These are phyloP conservation scores for Lolium perenne DNA, from an alignment of 176 grass and related monocot genomes.

Conservation along the genomic window DNA sequence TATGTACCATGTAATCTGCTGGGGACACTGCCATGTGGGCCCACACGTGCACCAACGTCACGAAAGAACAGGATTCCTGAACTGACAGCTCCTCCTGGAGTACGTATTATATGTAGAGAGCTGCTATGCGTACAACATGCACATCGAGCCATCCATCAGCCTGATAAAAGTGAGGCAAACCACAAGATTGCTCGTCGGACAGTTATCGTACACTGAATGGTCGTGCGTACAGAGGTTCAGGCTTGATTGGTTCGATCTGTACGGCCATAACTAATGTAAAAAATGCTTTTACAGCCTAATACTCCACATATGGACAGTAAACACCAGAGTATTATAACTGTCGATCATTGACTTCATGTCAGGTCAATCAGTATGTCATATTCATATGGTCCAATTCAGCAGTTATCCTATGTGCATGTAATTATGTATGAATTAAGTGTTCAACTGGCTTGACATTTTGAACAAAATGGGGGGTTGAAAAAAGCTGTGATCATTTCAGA, in stretches of 20 bases:
- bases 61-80: neutral
- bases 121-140: too few relatives aligned
- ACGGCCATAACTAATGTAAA: neutral
- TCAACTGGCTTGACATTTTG: neutral
- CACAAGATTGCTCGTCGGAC: too few relatives aligned
- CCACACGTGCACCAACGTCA: neutral
- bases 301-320: neutral
- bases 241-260: too few relatives aligned
- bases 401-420: neutral
- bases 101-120: neutral
- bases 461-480: neutral
- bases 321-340: neutral
- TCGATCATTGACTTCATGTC: neutral
- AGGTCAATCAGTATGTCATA: neutral
- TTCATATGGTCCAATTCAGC: neutral
- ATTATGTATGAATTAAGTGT: neutral
- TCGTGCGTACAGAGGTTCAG: too few relatives aligned
- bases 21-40: neutral
- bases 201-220: too few relatives aligned
- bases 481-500: neutral
- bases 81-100: neutral
- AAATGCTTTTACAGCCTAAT: neutral
- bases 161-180: too few relatives aligned
- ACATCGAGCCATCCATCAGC: too few relatives aligned
- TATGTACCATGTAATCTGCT: conserved; percentile 29